A percentile compares a stretch with the other conserved stretches of the same genome.
Evolutionary conservation across 225 moss, liverwort and hornwort genomes (phyloP).

Genomic region (Physcomitrellopsis africana): DNA sequence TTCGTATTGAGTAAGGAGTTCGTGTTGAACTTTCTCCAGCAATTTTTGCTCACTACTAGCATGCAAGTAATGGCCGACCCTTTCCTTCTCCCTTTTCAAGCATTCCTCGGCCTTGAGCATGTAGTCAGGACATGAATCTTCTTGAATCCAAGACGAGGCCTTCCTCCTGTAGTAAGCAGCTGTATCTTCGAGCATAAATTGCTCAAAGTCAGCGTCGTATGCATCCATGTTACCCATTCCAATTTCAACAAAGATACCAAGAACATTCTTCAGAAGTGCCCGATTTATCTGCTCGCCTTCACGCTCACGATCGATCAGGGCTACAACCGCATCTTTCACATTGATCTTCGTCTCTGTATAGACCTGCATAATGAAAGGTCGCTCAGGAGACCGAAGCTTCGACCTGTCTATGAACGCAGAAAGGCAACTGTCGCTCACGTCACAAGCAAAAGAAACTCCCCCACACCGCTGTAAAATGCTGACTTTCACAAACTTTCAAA

Average conservation of each 20-base stretch:
- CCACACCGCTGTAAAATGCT: not conserved
- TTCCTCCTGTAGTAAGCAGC: constrained; percentile 66
- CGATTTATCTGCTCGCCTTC: constrained; percentile 79
- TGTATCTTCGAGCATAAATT: constrained; percentile 63
- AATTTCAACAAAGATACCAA: constrained; percentile 72
- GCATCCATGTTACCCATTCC: constrained; percentile 71
- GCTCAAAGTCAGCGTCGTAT: constrained; percentile 67
- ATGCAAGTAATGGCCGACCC: constrained; percentile 67
- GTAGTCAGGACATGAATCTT: constrained; percentile 79
- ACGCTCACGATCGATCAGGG: constrained; percentile 73
- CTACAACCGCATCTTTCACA: constrained; percentile 72
- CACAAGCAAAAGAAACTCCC: no score
- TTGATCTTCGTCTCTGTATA: constrained; percentile 70
- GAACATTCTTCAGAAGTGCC: constrained; percentile 68
- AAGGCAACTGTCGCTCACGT: no score
- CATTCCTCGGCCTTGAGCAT: constrained; percentile 81
- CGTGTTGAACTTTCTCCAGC: constrained; percentile 73
- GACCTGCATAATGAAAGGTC: constrained; percentile 41
- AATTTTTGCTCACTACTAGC: constrained; percentile 47
- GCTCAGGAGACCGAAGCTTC: not conserved
- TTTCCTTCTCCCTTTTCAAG: constrained; percentile 73
- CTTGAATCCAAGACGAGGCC: constrained; percentile 79
- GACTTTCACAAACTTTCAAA: not conserved
- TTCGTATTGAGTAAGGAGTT: constrained; percentile 64
- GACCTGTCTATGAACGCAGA: constrained; percentile 42